Conservation (phyloP, 176 grass and related monocot genomes). For the Tillandsia fasciculata region DNA sequence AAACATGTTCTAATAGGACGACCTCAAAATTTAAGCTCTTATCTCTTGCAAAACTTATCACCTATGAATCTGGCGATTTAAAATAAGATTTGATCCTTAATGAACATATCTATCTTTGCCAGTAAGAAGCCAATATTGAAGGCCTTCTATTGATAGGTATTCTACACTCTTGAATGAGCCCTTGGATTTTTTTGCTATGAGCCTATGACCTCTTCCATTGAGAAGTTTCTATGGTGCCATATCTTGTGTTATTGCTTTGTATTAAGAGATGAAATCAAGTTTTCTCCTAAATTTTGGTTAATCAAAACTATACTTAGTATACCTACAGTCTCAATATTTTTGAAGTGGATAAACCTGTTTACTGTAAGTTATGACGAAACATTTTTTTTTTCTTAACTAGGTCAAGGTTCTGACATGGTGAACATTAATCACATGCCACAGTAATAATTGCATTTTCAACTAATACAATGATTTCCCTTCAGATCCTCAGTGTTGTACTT, state of each 20-base stretch:
- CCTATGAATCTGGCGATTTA: no score
- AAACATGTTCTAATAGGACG: no score
- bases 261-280: not conserved
- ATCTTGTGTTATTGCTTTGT: no score
- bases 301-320: not conserved
- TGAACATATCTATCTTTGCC: no score
- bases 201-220: no score
- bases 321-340: not conserved
- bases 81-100: no score
- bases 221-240: no score
- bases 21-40: not conserved
- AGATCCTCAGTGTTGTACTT: constrained; percentile 40
- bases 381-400: not conserved
- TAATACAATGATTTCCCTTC: constrained; percentile 19
- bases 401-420: not conserved
- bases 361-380: not conserved
- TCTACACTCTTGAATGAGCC: no score
- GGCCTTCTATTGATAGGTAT: no score
- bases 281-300: constrained; percentile 2
- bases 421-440: constrained; percentile 1
- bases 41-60: no score
- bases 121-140: no score
- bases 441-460: constrained; percentile 9
- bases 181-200: no score
- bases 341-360: not conserved